phyloP scores from a whole-genome alignment of 1,284 basidiomycete genomes.

The Cutaneotrichosporon sp. region DNA sequence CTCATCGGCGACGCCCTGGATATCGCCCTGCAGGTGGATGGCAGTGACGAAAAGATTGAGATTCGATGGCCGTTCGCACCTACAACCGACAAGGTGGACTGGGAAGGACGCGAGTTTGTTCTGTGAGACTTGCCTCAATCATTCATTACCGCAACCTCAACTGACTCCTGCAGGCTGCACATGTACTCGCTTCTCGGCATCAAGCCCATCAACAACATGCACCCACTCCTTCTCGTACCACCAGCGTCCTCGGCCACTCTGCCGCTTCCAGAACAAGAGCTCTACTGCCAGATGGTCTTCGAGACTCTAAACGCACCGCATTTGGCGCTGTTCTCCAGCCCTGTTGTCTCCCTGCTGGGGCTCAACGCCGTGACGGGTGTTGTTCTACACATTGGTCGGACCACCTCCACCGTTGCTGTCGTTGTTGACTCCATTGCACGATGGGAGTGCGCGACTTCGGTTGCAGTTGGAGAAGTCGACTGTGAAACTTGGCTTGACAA shows the following conservation, averaged over 20 bases:
- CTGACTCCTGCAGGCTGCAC: constrained; percentile 64
- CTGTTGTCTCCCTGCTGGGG: constrained; percentile 77
- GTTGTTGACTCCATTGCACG: constrained; percentile 71
- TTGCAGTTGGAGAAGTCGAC: constrained; percentile 64
- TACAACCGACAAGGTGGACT: constrained; percentile 61
- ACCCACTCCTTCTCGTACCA: constrained; percentile 41
- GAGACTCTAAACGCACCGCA: constrained; percentile 91
- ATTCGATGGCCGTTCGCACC: constrained; percentile 81
- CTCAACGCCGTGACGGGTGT: constrained; percentile 72
- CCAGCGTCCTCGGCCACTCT: constrained; percentile 57
- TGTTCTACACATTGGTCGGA: constrained; percentile 76
- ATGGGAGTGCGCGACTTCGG: constrained; percentile 57
- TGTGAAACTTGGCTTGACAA: constrained; percentile 71
- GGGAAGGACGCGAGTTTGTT: constrained; percentile 84
- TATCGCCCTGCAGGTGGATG: constrained; percentile 63
- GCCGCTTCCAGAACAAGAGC: constrained; percentile 58
- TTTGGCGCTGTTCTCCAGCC: constrained; percentile 75
- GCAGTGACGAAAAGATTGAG: constrained; percentile 58
- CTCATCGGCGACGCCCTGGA: constrained; percentile 76
- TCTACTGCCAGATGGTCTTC: constrained; percentile 86
- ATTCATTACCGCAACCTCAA: not conserved
- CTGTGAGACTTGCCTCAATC: constrained; percentile 62
- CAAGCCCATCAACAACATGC: constrained; percentile 70
- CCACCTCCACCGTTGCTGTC: constrained; percentile 63
- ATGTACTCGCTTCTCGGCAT: constrained; percentile 71